Conservation (phyloP, 169 alveolate genomes). For the Eimeria necatrix region DNA sequence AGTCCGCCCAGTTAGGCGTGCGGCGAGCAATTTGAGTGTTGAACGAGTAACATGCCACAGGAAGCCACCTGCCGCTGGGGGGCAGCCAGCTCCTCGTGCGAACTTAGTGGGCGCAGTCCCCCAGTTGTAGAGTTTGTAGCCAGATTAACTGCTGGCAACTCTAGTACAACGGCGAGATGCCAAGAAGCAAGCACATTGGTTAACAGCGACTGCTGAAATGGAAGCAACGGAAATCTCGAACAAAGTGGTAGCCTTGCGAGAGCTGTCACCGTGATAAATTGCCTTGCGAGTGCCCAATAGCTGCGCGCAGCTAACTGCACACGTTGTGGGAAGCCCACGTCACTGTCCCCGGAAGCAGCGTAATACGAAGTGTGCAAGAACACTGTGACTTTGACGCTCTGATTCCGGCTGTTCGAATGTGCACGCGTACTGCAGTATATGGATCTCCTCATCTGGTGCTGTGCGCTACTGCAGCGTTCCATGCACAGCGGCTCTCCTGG, state of each 20-base stretch:
- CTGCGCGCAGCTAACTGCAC: not conserved
- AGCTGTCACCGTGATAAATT: not conserved
- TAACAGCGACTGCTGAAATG: too few relatives aligned
- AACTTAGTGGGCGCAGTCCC: too few relatives aligned
- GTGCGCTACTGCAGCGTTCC: not conserved
- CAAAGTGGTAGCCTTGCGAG: not conserved
- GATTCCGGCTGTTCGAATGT: conserved; percentile 9
- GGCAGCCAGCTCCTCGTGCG: too few relatives aligned
- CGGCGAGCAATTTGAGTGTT: too few relatives aligned
- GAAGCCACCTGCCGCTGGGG: too few relatives aligned
- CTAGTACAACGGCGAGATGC: too few relatives aligned
- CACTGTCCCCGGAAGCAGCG: not conserved
- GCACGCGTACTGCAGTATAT: not conserved
- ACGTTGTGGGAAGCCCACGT: not conserved
- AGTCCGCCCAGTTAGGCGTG: too few relatives aligned
- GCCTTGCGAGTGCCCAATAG: not conserved
- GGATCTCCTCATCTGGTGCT: not conserved
- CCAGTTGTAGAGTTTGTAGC: too few relatives aligned
- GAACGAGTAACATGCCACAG: too few relatives aligned
- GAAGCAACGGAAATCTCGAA: too few relatives aligned
- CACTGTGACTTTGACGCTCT: not conserved
- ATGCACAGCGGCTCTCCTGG: not conserved
- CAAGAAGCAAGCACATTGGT: too few relatives aligned
- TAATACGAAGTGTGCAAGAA: not conserved
- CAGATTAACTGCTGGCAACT: too few relatives aligned